A percentile compares a stretch with the other conserved stretches of the same genome.
Evolutionary conservation across 768 basidiomycete genomes (phyloP).

Genomic region (Leccinum ochraceum): DNA sequence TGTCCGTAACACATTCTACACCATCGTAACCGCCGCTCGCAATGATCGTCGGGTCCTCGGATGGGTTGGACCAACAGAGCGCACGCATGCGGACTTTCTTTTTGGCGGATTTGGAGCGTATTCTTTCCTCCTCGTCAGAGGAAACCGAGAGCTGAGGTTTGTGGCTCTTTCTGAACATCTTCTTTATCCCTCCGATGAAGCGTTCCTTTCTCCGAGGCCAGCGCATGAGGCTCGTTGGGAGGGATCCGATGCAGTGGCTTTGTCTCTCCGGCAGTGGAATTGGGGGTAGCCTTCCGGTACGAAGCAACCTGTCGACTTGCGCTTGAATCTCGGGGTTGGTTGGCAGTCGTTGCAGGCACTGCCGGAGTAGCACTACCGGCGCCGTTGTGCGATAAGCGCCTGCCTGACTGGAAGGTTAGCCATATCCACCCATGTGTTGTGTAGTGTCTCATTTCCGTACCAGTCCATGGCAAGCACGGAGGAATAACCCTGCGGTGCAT

Average conservation of each 20-base stretch:
- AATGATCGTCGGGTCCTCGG: conserved; percentile 69
- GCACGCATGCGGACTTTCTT: conserved; percentile 58
- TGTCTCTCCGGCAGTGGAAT: conserved; percentile 4
- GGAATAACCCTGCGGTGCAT: too few relatives aligned
- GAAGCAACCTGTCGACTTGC: conserved; percentile 2
- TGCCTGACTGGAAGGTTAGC: conserved; percentile 37
- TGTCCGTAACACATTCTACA: conserved; percentile 70
- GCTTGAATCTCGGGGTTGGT: conserved; percentile 17
- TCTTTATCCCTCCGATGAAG: conserved; percentile 13
- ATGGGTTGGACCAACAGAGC: conserved; percentile 34
- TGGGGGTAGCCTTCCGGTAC: conserved; percentile 7
- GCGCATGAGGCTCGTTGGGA: conserved; percentile 15
- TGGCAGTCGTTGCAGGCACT: conserved; percentile 9
- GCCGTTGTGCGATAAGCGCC: conserved; percentile 55
- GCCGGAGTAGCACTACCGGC: background rate
- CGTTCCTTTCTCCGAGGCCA: conserved; percentile 21
- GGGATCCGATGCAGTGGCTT: conserved; percentile 26
- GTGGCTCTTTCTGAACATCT: conserved; percentile 34
- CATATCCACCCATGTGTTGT: conserved; percentile 13
- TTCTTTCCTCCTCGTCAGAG: conserved; percentile 79
- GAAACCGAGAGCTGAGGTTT: conserved; percentile 51
- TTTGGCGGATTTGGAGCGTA: conserved; percentile 48
- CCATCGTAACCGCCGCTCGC: conserved; percentile 84
- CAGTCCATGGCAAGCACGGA: too few relatives aligned
- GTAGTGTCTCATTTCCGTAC: too few relatives aligned